phyloP scores from a whole-genome alignment of 306 rosid species.

The Vigna angularis region DNA sequence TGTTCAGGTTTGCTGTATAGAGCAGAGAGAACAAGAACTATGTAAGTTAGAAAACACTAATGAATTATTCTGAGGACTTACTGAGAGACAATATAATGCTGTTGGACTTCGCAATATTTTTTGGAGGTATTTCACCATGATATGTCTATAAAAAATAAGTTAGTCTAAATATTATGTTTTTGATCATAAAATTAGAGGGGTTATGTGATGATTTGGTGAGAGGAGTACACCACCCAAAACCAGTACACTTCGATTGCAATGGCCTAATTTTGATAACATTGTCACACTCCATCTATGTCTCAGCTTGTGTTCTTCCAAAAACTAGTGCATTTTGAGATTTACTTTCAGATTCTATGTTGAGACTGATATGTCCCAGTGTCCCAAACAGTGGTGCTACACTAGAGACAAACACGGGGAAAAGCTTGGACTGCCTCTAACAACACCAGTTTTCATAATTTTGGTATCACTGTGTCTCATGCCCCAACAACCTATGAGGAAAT shows the following conservation, averaged over 20 bases:
- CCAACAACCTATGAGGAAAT: background rate
- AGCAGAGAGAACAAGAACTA: conserved; percentile 35
- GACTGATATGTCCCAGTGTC: background rate
- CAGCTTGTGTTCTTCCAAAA: background rate
- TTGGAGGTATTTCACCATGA: background rate
- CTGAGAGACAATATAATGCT: conserved; percentile 25
- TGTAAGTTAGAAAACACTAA: conserved; percentile 28
- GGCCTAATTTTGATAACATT: background rate
- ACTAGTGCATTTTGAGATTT: background rate
- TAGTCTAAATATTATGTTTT: background rate
- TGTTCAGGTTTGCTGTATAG: conserved; percentile 64
- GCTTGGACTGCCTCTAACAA: background rate
- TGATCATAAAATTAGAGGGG: background rate
- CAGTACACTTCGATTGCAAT: background rate
- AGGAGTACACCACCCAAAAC: background rate
- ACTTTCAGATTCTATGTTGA: background rate
- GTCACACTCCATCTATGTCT: background rate
- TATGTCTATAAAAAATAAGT: background rate
- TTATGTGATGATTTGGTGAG: background rate
- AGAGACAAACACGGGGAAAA: background rate
- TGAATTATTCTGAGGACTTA: conserved; percentile 23
- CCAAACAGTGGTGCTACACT: background rate
- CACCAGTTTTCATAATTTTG: conserved; percentile 1
- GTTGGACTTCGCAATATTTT: background rate
- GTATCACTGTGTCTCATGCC: background rate